Evolutionary conservation across 352 stramenopile species (phyloP), one percentile per base, ranked within the genome.

Genomic region (Lagenidium giganteum): DNA sequence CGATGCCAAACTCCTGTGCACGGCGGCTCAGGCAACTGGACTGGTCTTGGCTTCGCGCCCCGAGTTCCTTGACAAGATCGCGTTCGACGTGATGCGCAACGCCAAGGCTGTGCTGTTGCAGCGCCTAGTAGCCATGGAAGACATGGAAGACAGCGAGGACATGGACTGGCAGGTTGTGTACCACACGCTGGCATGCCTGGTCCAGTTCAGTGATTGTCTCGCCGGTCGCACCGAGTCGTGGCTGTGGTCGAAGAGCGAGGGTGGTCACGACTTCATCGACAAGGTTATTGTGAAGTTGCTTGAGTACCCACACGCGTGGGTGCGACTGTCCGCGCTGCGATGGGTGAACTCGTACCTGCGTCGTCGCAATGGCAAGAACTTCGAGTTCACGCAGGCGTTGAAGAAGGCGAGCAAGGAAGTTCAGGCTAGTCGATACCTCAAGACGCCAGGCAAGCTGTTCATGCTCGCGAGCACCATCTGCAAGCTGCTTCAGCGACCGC

Each of bases 261-360:
- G 34, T 33, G 35, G 44, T 45, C 12, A 22, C 3, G 42, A 52
- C 8, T 72, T 87, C 26, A 17, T 87, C 16, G 65, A 83, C 30
- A 49, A 54, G 12, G 60, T 86, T 4, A 57, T 77, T 27, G 54
- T 86, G 13, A 58, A 64, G 16, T 45, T 93, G 25, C 51, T 87
- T 28, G 66, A 83, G 44, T 93, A 85, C 44, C 84, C 83, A 1
- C 84, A 95, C 42, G 66, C 64, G 5, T 71, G 70, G 54, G 83
- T 95, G 46, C 82, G 82, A 31, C 59, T 84, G 11, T 54, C 69
- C 4, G 68, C 79, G 12, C 50, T 84, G 13, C 56, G 61, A 17
- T 54, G 89, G 26, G 18, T 93, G 34, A 74, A 54, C 18, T 85
- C 78, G 45, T 93, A 93, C 51, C 7, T 93, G 45, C 42, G 66